Base-by-base conservation (phyloP, 495 filamentous ascomycete species). In the Podospora didyma region DNA sequence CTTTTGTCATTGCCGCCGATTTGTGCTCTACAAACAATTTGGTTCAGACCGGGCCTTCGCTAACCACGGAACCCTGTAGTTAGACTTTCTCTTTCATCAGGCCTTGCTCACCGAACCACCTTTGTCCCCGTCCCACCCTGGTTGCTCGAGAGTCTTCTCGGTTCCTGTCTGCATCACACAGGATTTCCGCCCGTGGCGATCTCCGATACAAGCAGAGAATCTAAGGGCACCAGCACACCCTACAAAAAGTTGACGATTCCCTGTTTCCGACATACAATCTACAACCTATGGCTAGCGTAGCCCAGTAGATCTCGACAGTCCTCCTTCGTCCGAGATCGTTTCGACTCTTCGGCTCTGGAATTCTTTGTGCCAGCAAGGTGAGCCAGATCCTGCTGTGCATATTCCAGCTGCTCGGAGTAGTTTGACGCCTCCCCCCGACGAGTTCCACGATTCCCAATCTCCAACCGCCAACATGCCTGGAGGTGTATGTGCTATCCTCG, bases 401-500 rank as follows among this genome's bases (percentile, higher is more conserved):
- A 53, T 56, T 73, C 70, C 68, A 70, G 68, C 69, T 67, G 74
- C 71, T 71, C 49, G 74, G 73, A 72, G 72, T 65, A 75, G 73
- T 69, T 67, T 62, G 50, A 41, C 48, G 31, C 45, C 58, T 59
- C 61, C 60, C 45, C 61, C 61, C 60, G 50, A 60, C 56, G 62
- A 59, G 7, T 44, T 12, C 3, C 3, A n/a, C 47, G 47, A 61
- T 62, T 66, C 66, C 66, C 45, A 37, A 49, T n/a, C 23, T 6
- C 42, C 53, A 56, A 44, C 66, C 49, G 59, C 37, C 71, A 78
- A 68, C 61, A 79, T 79, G 77, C 82, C 71, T 59, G 94, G 94
- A 75, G 94, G 94, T 62, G 95, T 99, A 39, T 92, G 94, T 64
- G 89, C 90, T 53, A 87, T 95, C 72, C 83, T 99, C 70, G 95